Conservation (phyloP, 495 filamentous ascomycete genomes). For the Podospora sp. region DNA sequence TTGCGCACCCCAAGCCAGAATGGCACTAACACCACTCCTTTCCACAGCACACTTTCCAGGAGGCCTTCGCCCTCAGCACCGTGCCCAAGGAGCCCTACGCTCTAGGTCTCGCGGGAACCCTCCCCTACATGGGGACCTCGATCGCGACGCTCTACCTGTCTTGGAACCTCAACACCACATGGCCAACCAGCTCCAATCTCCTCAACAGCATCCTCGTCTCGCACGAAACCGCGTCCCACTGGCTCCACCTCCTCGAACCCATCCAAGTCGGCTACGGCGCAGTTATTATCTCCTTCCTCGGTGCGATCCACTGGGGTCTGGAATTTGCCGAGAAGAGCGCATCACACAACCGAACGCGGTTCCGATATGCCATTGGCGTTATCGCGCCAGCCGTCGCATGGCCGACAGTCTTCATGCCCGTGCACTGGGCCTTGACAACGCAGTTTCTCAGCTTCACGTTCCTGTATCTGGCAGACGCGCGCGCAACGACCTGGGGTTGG, state of each 20-base stretch:
- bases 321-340: constrained; percentile 61
- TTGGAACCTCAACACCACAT: constrained; percentile 73
- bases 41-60: constrained; percentile 74
- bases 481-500: constrained; percentile 75
- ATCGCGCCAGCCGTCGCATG: constrained; percentile 83
- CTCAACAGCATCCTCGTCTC: constrained; percentile 58
- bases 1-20: neutral
- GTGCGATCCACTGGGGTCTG: constrained; percentile 91
- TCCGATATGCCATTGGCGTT: constrained; percentile 82
- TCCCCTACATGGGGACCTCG: constrained; percentile 90
- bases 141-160: constrained; percentile 83
- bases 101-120: constrained; percentile 83
- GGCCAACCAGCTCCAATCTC: constrained; percentile 60
- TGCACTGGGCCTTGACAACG: constrained; percentile 84
- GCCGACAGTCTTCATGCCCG: constrained; percentile 86
- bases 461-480: constrained; percentile 86
- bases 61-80: constrained; percentile 76
- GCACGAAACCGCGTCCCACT: constrained; percentile 68
- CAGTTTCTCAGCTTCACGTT: constrained; percentile 89
- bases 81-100: constrained; percentile 81
- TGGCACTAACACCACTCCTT: neutral
- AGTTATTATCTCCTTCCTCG: constrained; percentile 93
- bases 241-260: constrained; percentile 82
- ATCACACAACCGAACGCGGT: constrained; percentile 37
- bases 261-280: constrained; percentile 93